Evolutionary conservation across 2,329 filamentous ascomycete genomes (phyloP).

Genomic region (Alternaria novae-zelandiae): DNA sequence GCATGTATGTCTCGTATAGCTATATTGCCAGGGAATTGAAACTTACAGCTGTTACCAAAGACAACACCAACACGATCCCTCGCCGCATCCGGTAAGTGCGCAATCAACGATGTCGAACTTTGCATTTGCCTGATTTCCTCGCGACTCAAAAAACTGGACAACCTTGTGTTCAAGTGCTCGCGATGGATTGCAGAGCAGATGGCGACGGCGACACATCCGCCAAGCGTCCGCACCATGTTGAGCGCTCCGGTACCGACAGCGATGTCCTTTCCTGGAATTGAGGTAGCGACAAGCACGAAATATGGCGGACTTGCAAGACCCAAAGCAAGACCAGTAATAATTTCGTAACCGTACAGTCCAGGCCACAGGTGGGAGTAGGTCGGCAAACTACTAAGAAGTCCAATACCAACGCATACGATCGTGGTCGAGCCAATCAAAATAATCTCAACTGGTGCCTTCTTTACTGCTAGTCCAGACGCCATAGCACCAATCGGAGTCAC

Average conservation of each 20-base stretch:
- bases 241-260: slow-evolving; percentile 38
- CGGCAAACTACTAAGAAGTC: slow-evolving; percentile 37
- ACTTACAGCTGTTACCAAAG: slow-evolving; percentile 33
- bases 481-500: slow-evolving; percentile 39
- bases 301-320: slow-evolving; percentile 36
- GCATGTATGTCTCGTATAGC: neutral
- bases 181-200: slow-evolving; percentile 41
- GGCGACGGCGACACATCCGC: slow-evolving; percentile 40
- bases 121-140: slow-evolving; percentile 30
- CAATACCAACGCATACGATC: slow-evolving; percentile 32
- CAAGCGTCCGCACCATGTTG: slow-evolving; percentile 43
- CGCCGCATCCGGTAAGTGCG: slow-evolving; percentile 21
- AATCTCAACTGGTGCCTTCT: slow-evolving; percentile 28
- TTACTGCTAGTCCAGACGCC: slow-evolving; percentile 25
- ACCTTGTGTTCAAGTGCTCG: slow-evolving; percentile 16
- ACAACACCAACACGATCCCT: slow-evolving; percentile 26
- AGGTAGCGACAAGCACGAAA: slow-evolving; percentile 34
- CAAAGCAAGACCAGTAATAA: slow-evolving; percentile 37
- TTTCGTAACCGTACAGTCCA: slow-evolving; percentile 36
- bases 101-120: slow-evolving; percentile 22
- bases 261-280: slow-evolving; percentile 31
- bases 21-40: neutral
- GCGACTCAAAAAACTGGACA: slow-evolving; percentile 27
- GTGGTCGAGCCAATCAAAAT: slow-evolving; percentile 26
- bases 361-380: slow-evolving; percentile 20